Evolutionary conservation across 2,329 filamentous ascomycete species (phyloP).

Genomic region (Phialocephala sp.): DNA sequence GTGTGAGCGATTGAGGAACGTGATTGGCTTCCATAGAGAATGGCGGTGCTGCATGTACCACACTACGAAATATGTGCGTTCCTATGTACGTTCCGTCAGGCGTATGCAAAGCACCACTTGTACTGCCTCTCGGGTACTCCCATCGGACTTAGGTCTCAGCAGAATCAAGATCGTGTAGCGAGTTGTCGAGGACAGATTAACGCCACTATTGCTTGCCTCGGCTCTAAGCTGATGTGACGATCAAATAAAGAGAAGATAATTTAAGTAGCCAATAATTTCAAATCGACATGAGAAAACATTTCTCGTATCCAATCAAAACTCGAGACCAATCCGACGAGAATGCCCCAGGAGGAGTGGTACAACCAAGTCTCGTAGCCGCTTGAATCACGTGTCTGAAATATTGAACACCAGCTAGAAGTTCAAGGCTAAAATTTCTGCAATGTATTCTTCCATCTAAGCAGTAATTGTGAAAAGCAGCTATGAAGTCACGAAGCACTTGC

Average conservation of each 20-base stretch:
- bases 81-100: slow-evolving; percentile 2
- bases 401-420: too few species aligned
- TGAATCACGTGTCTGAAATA: too few species aligned
- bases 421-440: too few species aligned
- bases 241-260: not conserved
- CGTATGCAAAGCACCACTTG: slow-evolving; percentile 11
- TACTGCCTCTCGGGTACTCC: not conserved
- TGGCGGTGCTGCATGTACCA: not conserved
- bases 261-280: too few species aligned
- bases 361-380: too few species aligned
- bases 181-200: not conserved
- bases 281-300: too few species aligned
- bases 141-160: not conserved
- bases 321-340: too few species aligned
- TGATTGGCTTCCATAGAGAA: not conserved
- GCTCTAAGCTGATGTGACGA: not conserved
- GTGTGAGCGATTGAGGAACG: not conserved
- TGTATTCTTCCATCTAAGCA: too few species aligned
- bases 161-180: slow-evolving; percentile 6
- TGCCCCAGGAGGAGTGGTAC: too few species aligned
- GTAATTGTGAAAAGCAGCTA: too few species aligned
- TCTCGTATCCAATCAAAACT: too few species aligned
- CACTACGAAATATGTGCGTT: not conserved
- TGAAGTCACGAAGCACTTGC: too few species aligned
- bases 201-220: not conserved